A percentile compares a stretch with the other conserved stretches of the same genome.
phyloP scores from a whole-genome alignment of 768 basidiomycete species.

The Tulasnella sp. region DNA sequence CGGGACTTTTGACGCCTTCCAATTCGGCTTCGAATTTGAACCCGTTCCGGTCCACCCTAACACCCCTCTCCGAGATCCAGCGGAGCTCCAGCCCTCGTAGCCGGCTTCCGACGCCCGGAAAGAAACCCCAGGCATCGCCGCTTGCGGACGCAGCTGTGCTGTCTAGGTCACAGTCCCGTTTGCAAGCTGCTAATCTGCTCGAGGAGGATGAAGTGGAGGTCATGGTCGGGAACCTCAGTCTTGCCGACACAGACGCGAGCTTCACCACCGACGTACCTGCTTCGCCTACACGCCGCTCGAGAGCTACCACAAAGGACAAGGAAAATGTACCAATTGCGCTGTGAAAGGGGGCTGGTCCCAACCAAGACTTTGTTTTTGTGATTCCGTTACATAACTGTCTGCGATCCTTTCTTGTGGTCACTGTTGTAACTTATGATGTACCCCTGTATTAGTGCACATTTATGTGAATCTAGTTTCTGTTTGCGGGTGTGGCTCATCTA shows the following conservation, averaged over 20 bases:
- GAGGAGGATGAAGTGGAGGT: constrained; percentile 9
- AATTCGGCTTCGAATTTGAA: not conserved
- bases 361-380: not conserved
- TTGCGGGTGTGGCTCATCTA: not conserved
- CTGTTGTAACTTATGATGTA: not conserved
- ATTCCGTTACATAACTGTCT: not conserved
- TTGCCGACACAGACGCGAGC: not conserved
- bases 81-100: not conserved
- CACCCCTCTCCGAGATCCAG: constrained; percentile 3
- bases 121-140: not conserved
- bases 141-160: not conserved
- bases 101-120: not conserved
- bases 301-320: no score
- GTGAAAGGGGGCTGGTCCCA: not conserved
- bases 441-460: not conserved
- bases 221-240: not conserved
- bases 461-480: not conserved
- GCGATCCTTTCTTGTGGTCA: not conserved
- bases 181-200: not conserved
- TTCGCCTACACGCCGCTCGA: not conserved
- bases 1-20: not conserved
- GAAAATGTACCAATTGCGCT: not conserved
- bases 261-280: not conserved
- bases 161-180: not conserved
- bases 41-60: constrained; percentile 6